Evolutionary conservation across 75 land plant species (phyloP).

Genomic region (Azolla pinnata): DNA sequence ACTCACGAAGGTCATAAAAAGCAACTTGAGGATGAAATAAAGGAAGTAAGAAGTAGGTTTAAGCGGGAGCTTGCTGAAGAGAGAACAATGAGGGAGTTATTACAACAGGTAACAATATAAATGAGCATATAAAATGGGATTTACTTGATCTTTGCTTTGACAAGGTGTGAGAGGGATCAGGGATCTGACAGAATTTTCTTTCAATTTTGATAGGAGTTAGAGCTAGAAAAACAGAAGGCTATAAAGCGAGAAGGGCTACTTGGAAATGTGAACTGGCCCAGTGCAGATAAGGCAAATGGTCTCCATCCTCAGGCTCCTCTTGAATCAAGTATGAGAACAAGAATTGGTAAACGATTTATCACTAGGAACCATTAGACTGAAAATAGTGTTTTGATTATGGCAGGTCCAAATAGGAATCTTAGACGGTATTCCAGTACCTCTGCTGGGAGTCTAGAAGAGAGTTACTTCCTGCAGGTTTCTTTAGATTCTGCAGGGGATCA

Average conservation of each 20-base stretch:
- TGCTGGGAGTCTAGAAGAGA: conserved; percentile 74
- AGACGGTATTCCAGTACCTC: conserved; percentile 63
- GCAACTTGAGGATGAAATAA: conserved; percentile 85
- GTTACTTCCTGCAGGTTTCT: conserved; percentile 76
- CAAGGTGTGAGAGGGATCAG: neutral
- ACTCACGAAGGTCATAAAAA: conserved; percentile 87
- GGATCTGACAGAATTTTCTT: conserved; percentile 4
- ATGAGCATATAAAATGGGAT: neutral
- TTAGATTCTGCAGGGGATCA: conserved; percentile 62
- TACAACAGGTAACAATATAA: conserved; percentile 58
- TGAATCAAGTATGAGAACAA: neutral
- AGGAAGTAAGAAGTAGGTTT: conserved; percentile 52
- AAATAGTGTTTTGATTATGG: no score
- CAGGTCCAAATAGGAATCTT: conserved; percentile 23
- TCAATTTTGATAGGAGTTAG: conserved; percentile 48
- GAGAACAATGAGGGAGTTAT: conserved; percentile 38
- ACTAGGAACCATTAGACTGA: no score
- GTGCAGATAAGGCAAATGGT: conserved; percentile 33
- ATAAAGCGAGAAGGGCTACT: conserved; percentile 59
- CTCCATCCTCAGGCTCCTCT: conserved; percentile 2
- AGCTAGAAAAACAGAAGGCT: conserved; percentile 54
- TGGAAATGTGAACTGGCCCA: conserved; percentile 33
- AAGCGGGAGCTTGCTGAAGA: conserved; percentile 63
- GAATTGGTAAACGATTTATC: no score
- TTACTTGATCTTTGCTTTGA: neutral